A percentile compares a stretch with the other conserved stretches of the same genome.
Evolutionary conservation across 345 rosid genomes (phyloP).

Genomic region (Mangifera indica): DNA sequence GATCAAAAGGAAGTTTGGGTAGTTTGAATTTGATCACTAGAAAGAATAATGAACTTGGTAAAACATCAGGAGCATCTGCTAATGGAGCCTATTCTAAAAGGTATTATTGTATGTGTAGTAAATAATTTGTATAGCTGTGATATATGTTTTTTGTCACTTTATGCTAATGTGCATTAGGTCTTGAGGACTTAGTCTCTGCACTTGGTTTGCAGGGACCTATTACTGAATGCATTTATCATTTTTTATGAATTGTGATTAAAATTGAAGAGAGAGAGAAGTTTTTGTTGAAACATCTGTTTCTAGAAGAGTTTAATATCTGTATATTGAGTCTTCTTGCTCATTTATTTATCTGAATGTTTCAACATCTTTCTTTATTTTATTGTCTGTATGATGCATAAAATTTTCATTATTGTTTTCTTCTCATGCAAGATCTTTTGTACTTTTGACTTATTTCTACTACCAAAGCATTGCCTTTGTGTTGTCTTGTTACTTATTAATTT

Average conservation of each 20-base stretch:
- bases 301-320: neutral
- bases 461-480: neutral
- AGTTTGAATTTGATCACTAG: constrained; percentile 92
- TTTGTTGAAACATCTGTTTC: neutral
- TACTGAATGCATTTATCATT: neutral
- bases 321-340: neutral
- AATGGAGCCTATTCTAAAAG: constrained; percentile 89
- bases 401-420: neutral
- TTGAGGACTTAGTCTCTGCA: constrained; percentile 5
- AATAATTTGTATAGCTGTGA: neutral
- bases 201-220: neutral
- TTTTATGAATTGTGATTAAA: neutral
- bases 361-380: neutral
- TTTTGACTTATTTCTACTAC: neutral
- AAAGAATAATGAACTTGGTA: constrained; percentile 68
- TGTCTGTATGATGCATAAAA: neutral
- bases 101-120: constrained; percentile 30
- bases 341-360: neutral
- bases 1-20: constrained; percentile 97
- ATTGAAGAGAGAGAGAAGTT: neutral
- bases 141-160: neutral
- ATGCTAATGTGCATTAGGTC: neutral
- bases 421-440: neutral
- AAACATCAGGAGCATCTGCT: constrained; percentile 69
- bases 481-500: constrained; percentile 1